Evolutionary conservation across 2,329 filamentous ascomycete genomes (phyloP), one percentile per base, ranked within the genome.

Genomic region (Tolypocladium guangdongense): DNA sequence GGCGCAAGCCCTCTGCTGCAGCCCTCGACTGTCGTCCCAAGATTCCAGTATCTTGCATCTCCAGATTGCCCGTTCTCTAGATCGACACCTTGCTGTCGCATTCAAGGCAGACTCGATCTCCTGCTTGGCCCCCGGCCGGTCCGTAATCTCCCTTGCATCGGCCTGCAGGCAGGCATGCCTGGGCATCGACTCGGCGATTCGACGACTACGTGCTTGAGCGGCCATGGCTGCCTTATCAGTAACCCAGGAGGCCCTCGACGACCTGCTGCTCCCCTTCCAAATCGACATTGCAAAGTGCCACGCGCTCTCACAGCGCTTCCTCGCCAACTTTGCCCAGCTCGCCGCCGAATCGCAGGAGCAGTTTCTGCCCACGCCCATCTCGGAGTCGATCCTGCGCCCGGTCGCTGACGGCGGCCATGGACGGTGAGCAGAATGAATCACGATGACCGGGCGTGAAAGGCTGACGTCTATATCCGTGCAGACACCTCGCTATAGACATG

Each of bases 401-500:
- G 67, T 71, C 12, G 67, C 66, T 24, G 66, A 71, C 38, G 62
- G 63, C 51, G 68, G 71, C 57, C 71, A 70, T 55, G 74, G 76
- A 64, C 67, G 77, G 80, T 78, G 69, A 69, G 80, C 69, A 55
- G 36, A 18, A 18, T n/a, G n/a, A 33, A 30, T 7, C 18, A 18
- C 4, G 16, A n/a, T 6, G 6, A 30, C 30, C 2, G 4, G 7
- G 7, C 30, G 11, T 8, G 18, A 20, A 20, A 37, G n/a, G 43
- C 54, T 62, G 48, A 58, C 53, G 48, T 54, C 24, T 49, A 11
- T 45, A 46, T 50, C 24, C 3, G 24, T 16, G 12, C 60, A 84
- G 81, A 57, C 78, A 81, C 68, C 76, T 78, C 58, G 83, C 75
- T 54, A 84, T 83, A 68, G 85, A 82, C 69, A 84, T 82, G 84